A percentile compares a stretch with the other conserved stretches of the same genome.
Conservation (phyloP, 805 yeast species). For the Kregervanrija fluxuum region DNA sequence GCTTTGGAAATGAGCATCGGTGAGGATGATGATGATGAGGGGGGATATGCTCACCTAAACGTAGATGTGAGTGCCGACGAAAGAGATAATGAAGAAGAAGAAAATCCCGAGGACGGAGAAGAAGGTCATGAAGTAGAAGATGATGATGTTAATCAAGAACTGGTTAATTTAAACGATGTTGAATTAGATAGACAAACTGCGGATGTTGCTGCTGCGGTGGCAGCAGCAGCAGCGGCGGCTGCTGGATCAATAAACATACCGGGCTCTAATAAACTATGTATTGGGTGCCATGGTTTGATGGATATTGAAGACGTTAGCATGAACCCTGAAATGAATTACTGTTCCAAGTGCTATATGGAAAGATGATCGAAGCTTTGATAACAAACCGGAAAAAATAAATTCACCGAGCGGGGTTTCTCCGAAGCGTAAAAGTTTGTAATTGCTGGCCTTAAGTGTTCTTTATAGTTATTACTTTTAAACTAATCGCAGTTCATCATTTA, state of each 20-base stretch:
- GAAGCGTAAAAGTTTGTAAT: no score
- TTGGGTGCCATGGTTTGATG: conserved; percentile 20
- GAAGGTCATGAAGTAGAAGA: background rate
- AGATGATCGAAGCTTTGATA: background rate
- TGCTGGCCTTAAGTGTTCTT: no score
- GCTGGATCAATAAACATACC: conserved; percentile 21
- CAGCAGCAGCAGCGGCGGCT: conserved; percentile 13
- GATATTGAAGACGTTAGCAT: conserved; percentile 23
- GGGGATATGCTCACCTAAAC: background rate
- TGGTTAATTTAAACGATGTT: no score
- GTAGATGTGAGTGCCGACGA: conserved; percentile 4
- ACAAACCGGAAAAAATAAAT: no score
- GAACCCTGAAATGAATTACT: conserved; percentile 21
- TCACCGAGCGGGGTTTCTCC: no score
- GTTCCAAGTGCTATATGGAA: conserved; percentile 17
- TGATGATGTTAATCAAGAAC: no score
- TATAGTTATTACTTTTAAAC: no score
- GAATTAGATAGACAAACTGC: conserved; percentile 1
- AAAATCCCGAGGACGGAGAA: no score
- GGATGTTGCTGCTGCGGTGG: conserved; percentile 11
- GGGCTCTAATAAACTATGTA: conserved; percentile 22
- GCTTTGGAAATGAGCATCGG: background rate
- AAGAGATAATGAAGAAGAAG: conserved; percentile 2
- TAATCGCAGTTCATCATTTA: no score
- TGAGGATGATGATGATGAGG: conserved; percentile 3